Evolutionary conservation across 2,329 filamentous ascomycete genomes (phyloP).

Genomic region (Calonectria pteridis): DNA sequence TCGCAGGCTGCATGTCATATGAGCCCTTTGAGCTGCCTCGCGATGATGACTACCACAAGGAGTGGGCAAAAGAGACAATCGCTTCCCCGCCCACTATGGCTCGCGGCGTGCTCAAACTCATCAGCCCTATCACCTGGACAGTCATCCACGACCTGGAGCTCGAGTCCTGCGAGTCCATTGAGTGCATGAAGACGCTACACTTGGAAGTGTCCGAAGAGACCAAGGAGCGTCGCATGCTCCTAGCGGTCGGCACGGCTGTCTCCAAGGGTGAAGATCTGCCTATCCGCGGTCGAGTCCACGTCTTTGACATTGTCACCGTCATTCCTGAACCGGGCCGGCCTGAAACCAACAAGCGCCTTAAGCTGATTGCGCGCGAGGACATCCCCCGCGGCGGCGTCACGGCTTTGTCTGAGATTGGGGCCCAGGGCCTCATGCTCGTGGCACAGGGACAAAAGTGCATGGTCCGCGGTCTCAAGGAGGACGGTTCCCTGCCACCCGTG

Average conservation of each 20-base stretch:
- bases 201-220: constrained; percentile 93
- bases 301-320: constrained; percentile 92
- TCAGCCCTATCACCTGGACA: constrained; percentile 82
- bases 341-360: constrained; percentile 87
- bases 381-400: constrained; percentile 94
- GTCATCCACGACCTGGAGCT: constrained; percentile 82
- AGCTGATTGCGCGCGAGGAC: constrained; percentile 89
- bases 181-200: constrained; percentile 85
- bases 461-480: constrained; percentile 95
- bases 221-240: constrained; percentile 84
- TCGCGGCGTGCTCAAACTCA: constrained; percentile 80
- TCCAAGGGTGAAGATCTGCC: constrained; percentile 92
- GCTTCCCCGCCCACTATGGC: constrained; percentile 75
- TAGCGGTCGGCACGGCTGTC: constrained; percentile 87
- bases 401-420: constrained; percentile 85
- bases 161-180: constrained; percentile 80
- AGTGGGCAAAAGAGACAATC: constrained; percentile 81
- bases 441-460: constrained; percentile 98
- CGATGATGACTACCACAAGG: constrained; percentile 85
- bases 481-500: constrained; percentile 90
- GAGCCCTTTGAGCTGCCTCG: constrained; percentile 86
- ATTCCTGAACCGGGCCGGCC: constrained; percentile 89
- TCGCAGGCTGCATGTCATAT: constrained; percentile 76
- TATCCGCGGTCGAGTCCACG: constrained; percentile 85
- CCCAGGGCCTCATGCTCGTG: constrained; percentile 87